A percentile compares a stretch with the other conserved stretches of the same genome.
These are phyloP conservation scores for Aspergillus oerlinghausenensis DNA, from an alignment of 2,329 filamentous ascomycete genomes.

Conservation along the genomic window DNA sequence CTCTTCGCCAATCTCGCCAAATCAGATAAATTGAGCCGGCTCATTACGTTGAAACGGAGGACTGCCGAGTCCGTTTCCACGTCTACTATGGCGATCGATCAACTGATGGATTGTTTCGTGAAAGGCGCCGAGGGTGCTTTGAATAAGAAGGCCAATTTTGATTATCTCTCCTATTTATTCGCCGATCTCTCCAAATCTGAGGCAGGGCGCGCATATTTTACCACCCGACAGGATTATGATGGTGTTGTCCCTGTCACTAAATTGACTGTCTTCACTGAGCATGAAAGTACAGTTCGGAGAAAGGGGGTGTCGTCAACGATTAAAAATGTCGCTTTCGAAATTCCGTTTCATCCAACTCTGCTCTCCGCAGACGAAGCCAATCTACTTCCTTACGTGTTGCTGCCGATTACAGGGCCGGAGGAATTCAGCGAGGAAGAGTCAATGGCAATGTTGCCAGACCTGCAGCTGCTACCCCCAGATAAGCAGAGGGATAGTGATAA, in stretches of 20 bases:
- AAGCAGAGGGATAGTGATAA: slow-evolving; percentile 77
- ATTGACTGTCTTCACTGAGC: slow-evolving; percentile 90
- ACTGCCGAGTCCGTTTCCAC: slow-evolving; percentile 66
- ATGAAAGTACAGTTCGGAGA: slow-evolving; percentile 73
- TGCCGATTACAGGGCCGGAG: slow-evolving; percentile 83
- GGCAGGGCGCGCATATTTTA: slow-evolving; percentile 70
- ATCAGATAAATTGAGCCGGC: slow-evolving; percentile 64
- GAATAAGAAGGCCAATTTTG: slow-evolving; percentile 80
- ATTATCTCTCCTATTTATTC: slow-evolving; percentile 92
- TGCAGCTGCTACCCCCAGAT: slow-evolving; percentile 83
- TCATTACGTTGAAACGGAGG: slow-evolving; percentile 65
- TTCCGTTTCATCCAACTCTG: slow-evolving; percentile 66
- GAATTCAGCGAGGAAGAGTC: slow-evolving; percentile 85
- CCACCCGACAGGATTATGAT: slow-evolving; percentile 70
- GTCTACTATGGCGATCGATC: slow-evolving; percentile 73
- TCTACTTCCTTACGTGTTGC: slow-evolving; percentile 79
- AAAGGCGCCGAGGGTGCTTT: slow-evolving; percentile 78
- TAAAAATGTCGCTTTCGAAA: slow-evolving; percentile 87
- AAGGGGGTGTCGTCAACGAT: slow-evolving; percentile 95
- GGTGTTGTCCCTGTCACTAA: slow-evolving; percentile 84
- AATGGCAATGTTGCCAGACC: slow-evolving; percentile 79
- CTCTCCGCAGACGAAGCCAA: slow-evolving; percentile 69
- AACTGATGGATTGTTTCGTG: slow-evolving; percentile 93
- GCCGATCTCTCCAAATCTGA: slow-evolving; percentile 84
- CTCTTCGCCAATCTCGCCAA: slow-evolving; percentile 89